A percentile compares a stretch with the other conserved stretches of the same genome.
These are phyloP conservation scores for Penicillium janthinellum DNA, from an alignment of 2,329 filamentous ascomycete species.

Conservation along the genomic window DNA sequence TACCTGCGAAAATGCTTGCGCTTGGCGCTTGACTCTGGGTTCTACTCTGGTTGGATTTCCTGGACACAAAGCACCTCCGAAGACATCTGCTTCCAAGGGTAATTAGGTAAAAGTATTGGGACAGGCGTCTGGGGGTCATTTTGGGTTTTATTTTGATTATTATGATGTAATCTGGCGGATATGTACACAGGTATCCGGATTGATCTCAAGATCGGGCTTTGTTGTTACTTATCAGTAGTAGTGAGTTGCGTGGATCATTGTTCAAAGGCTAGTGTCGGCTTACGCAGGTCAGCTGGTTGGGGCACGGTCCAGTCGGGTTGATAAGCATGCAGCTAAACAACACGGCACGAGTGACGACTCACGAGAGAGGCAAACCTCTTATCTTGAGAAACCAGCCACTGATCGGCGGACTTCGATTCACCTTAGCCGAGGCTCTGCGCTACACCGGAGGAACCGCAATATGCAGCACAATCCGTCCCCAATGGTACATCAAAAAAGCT, in stretches of 20 bases:
- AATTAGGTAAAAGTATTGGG: no score
- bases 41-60: no score
- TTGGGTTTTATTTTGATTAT: background rate
- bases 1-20: no score
- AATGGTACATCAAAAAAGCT: background rate
- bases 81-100: no score
- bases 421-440: background rate
- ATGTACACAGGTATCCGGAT: background rate
- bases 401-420: background rate
- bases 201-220: background rate
- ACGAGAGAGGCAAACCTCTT: background rate
- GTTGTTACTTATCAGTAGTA: background rate
- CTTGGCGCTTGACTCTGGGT: no score
- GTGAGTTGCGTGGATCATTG: background rate
- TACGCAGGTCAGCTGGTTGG: background rate
- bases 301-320: background rate
- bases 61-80: no score
- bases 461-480: background rate
- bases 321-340: background rate
- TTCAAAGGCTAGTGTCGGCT: background rate
- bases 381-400: background rate
- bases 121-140: background rate
- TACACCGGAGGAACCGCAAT: background rate
- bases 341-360: background rate
- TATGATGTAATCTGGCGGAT: background rate